These are phyloP conservation scores for Sordariomycetes sp. DNA, from an alignment of 2,329 filamentous ascomycete species.

Conservation along the genomic window DNA sequence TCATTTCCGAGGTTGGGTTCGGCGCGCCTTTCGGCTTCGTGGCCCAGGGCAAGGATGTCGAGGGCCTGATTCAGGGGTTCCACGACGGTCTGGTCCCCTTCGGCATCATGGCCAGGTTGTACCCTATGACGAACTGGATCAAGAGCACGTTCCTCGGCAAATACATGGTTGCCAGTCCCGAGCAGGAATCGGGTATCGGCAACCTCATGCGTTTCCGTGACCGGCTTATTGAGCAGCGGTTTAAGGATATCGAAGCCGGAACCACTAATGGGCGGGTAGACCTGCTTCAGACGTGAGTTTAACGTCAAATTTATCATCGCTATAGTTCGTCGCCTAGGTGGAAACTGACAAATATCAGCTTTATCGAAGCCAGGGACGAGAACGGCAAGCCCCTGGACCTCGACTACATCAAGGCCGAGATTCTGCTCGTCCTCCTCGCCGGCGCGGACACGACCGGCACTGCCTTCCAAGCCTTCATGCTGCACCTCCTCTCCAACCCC, in stretches of 20 bases:
- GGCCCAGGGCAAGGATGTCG: slow-evolving; percentile 34
- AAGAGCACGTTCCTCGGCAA: slow-evolving; percentile 37
- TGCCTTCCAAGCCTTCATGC: slow-evolving; percentile 28
- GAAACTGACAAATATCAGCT: slow-evolving; percentile 12
- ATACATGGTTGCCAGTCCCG: slow-evolving; percentile 34
- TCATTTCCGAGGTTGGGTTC: slow-evolving; percentile 42
- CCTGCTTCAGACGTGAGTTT: slow-evolving; percentile 32
- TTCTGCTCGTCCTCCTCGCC: slow-evolving; percentile 21
- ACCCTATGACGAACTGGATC: slow-evolving; percentile 39
- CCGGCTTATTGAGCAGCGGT: slow-evolving; percentile 31
- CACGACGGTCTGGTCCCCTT: slow-evolving; percentile 37
- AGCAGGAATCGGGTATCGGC: slow-evolving; percentile 39
- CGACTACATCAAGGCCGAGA: slow-evolving; percentile 38
- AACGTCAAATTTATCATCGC: background rate
- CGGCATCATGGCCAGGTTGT: slow-evolving; percentile 34
- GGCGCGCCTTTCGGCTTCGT: slow-evolving; percentile 43
- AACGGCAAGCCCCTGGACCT: slow-evolving; percentile 29
- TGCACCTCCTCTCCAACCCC: slow-evolving; percentile 37
- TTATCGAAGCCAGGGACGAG: slow-evolving; percentile 29
- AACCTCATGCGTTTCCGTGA: slow-evolving; percentile 44
- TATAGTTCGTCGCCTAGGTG: background rate
- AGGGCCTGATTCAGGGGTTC: slow-evolving; percentile 38
- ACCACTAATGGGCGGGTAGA: slow-evolving; percentile 26
- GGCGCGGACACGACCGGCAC: slow-evolving; percentile 22
- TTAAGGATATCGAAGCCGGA: slow-evolving; percentile 29